Conservation (phyloP, 192 early-diverging fungal species). For the Mortierella antarctica region DNA sequence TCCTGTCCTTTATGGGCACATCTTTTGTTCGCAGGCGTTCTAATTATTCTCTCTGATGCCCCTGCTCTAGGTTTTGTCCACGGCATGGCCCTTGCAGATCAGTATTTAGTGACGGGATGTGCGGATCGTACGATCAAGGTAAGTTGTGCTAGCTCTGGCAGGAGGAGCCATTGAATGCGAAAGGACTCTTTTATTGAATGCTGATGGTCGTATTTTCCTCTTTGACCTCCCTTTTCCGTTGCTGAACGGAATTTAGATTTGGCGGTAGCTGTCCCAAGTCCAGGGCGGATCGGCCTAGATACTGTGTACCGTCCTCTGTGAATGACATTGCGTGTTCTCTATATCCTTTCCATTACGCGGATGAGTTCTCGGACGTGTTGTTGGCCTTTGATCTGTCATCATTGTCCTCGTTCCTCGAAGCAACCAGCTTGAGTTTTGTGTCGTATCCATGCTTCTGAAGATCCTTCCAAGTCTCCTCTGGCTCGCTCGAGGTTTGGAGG, state of each 20-base stretch:
- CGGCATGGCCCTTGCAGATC: conserved; percentile 59
- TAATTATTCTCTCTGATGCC: neutral
- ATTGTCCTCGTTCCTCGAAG: conserved; percentile 52
- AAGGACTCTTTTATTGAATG: too few relatives aligned
- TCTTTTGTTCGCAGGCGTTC: neutral
- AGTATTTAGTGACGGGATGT: conserved; percentile 59
- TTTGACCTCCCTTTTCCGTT: too few relatives aligned
- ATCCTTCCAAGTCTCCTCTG: conserved; percentile 82
- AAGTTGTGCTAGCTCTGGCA: neutral
- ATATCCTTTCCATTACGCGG: too few relatives aligned
- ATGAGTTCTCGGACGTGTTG: neutral
- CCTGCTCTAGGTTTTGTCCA: conserved; percentile 55
- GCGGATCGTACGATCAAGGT: conserved; percentile 65
- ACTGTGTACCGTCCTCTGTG: too few relatives aligned
- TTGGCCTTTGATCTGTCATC: conserved; percentile 22
- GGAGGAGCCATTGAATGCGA: neutral
- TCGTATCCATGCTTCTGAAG: conserved; percentile 74
- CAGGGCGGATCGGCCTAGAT: too few relatives aligned
- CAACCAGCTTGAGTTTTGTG: conserved; percentile 58
- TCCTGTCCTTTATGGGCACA: neutral
- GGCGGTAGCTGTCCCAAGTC: too few relatives aligned
- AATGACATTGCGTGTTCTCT: too few relatives aligned
- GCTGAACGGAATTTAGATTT: too few relatives aligned
- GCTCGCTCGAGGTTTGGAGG: conserved; percentile 71
- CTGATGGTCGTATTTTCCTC: too few relatives aligned